Conservation (phyloP, 2,329 filamentous ascomycete genomes). For the Phaeomoniella chlamydospora region DNA sequence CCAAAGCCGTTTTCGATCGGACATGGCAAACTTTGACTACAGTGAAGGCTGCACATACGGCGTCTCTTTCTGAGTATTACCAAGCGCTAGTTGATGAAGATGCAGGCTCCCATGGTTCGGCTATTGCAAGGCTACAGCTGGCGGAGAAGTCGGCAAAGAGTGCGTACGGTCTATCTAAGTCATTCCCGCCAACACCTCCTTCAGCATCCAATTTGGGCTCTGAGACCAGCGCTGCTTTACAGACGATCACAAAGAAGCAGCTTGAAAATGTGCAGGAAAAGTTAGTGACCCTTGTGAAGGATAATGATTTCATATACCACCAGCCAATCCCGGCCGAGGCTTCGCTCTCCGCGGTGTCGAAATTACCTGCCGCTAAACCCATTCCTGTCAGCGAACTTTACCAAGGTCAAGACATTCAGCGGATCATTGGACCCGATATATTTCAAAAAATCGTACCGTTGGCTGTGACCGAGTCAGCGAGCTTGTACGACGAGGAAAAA, state of each 20-base stretch:
- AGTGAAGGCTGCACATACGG: conserved; percentile 68
- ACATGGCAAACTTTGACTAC: conserved; percentile 65
- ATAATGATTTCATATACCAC: conserved; percentile 98
- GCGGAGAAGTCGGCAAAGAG: conserved; percentile 69
- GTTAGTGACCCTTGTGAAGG: conserved; percentile 61
- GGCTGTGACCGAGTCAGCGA: conserved; percentile 90
- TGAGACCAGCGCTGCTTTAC: conserved; percentile 59
- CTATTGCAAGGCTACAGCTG: conserved; percentile 67
- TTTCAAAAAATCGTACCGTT: conserved; percentile 95
- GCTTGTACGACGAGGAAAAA: conserved; percentile 96
- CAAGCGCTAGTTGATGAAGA: conserved; percentile 87
- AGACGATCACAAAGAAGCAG: conserved; percentile 77
- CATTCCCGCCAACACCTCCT: conserved; percentile 67
- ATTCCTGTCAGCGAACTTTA: conserved; percentile 96
- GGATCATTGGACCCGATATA: conserved; percentile 91
- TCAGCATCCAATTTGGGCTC: conserved; percentile 69
- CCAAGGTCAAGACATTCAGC: conserved; percentile 89
- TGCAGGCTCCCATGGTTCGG: conserved; percentile 69
- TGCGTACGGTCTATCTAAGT: conserved; percentile 59
- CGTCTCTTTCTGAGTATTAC: conserved; percentile 81
- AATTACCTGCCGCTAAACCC: conserved; percentile 87
- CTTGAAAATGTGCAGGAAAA: conserved; percentile 67
- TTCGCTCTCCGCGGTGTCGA: conserved; percentile 65
- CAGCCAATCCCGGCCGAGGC: conserved; percentile 80
- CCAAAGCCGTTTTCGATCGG: conserved; percentile 83